Evolutionary conservation across 306 rosid genomes (phyloP), one percentile per base, ranked within the genome.

Genomic region (Dryas alaskensis): DNA sequence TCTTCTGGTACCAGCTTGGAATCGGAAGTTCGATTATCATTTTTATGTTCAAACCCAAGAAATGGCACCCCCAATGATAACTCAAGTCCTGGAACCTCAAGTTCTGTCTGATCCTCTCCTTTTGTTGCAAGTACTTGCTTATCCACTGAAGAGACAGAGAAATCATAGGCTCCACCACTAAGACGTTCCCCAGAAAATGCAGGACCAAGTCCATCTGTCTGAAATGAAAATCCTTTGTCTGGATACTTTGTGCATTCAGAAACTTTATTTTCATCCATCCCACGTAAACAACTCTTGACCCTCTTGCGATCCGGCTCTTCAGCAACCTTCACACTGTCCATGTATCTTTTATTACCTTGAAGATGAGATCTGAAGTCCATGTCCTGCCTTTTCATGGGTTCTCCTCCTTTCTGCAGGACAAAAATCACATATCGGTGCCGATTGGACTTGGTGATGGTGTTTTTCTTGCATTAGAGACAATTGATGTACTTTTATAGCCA

Each of bases 331-430:
- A 19, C 4, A 50, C 70, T 12, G 40, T 66, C 50, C 9, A 22
- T 45, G 22, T 49, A 3, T 31, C 37, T 44, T 60, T 19, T 5
- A 5, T 40, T 47, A 31, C 62, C 49, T 47, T 60, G 39, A 19
- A 73, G 55, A 73, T n/a, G 7, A 1, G 22, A 11, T 49, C 48
- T 73, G 68, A 50, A 55, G 42, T 73, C 46, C 47, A 47, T 37
- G 10, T 60, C 69, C 60, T 27, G 69, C 58, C 12, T 48, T 10
- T 46, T 54, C 48, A 11, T 11, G 25, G 47, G 5, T 14, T 60
- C 69, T 73, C 65, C 47, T 44, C 55, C 47, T 49, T 47, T 73
- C 76, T 73, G 76, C 69, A 37, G 44, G 40, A 27, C 13, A 51
- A 59, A 57, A 10, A 60, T 11, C 11, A 13, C 12, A 17, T 40